phyloP scores from a whole-genome alignment of 1,284 basidiomycete genomes.

The Takashimella koratensis region DNA sequence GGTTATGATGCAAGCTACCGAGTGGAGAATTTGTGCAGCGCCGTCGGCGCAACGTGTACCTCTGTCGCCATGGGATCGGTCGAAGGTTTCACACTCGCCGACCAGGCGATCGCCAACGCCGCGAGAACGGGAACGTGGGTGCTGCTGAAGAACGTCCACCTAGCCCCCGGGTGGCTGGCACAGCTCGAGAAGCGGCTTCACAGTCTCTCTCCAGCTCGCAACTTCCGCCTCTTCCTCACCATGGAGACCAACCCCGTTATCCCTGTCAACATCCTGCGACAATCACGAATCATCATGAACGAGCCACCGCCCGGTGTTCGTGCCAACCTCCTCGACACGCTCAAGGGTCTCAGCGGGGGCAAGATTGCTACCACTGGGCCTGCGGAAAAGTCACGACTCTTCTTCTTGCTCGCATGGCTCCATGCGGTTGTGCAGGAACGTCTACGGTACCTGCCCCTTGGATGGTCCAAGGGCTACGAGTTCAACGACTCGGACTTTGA shows the following conservation, averaged over 20 bases:
- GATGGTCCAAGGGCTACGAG: conserved; percentile 93
- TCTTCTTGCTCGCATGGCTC: conserved; percentile 97
- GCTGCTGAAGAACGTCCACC: conserved; percentile 90
- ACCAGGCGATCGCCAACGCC: conserved; percentile 86
- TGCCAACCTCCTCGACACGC: conserved; percentile 86
- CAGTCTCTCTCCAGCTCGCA: conserved; percentile 77
- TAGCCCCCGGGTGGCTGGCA: conserved; percentile 89
- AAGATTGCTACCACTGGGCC: conserved; percentile 63
- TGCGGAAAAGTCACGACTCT: conserved; percentile 81
- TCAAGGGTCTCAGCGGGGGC: conserved; percentile 71
- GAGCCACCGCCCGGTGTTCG: conserved; percentile 94
- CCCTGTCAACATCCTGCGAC: conserved; percentile 90
- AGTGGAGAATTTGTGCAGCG: conserved; percentile 81
- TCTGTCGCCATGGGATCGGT: conserved; percentile 98
- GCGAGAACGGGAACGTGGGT: conserved; percentile 91
- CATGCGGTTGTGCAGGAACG: conserved; percentile 95
- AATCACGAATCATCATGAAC: conserved; percentile 94
- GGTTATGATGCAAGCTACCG: conserved; percentile 97
- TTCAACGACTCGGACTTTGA: conserved; percentile 97
- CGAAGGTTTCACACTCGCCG: conserved; percentile 89
- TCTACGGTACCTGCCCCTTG: conserved; percentile 86
- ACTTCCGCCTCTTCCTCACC: conserved; percentile 92
- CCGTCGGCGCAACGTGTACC: conserved; percentile 67
- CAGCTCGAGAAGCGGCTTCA: conserved; percentile 96
- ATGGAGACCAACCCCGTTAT: conserved; percentile 85